Evolutionary conservation across 1,284 basidiomycete species (phyloP), one percentile per base, ranked within the genome.

Genomic region (Boletus holoroseus): DNA sequence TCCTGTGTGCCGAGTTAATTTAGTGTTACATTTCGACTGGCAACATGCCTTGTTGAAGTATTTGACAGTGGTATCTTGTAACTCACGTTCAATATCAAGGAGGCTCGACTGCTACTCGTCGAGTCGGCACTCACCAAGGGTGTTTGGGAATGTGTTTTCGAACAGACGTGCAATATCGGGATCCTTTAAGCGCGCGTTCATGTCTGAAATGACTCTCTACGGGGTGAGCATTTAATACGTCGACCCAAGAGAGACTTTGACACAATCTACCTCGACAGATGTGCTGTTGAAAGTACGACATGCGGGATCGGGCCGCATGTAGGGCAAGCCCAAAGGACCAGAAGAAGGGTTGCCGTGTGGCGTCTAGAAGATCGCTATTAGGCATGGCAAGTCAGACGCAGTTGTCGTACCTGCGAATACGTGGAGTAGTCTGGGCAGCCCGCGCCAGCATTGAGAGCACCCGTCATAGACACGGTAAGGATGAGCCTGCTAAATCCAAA

Each of bases 131-230:
- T 49, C 58, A 84, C 85, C 85, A 31, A 88, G 73, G 0, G 86
- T 88, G 57, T 85, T 86, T 2, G 85, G 85, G 60, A 87, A 87
- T 0, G 85, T 81, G 53, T 88, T 88, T 64, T 87, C 85, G 56
- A 88, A 88, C 27, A 88, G 62, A 49, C 83, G 75, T 16, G 85
- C 86, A 49, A 88, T 58, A 59, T 88, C 85, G 1, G 85, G 83
- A 61, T 88, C 83, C 62, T 81, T 85, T 37, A 88, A 67, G 42
- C 82, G 74, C 20, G 71, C 66, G 40, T 79, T 87, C 83, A 88
- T 84, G 59, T 88, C 82, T 26, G 57, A 60, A 38, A 87, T 82
- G 13, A 87, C 83, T 73, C 78, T 75, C 83, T 86, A 44, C 26
- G 26, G 9, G 35, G 34, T 5, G 34, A 16, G 15, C 22, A 27